A percentile compares a stretch with the other conserved stretches of the same genome.
Evolutionary conservation across 2,329 filamentous ascomycete genomes (phyloP).

Genomic region (Knufia fluminis): DNA sequence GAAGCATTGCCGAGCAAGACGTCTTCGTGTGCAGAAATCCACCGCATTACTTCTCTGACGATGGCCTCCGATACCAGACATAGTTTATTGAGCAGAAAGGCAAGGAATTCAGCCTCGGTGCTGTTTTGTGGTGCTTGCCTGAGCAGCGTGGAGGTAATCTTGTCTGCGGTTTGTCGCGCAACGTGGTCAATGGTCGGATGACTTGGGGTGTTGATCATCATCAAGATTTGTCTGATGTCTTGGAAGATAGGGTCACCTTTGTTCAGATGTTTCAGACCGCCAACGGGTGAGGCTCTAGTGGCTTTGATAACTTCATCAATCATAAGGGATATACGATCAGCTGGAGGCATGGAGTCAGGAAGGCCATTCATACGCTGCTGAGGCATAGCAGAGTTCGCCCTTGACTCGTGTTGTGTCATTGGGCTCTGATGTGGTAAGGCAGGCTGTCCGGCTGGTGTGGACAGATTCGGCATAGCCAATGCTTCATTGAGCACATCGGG

Average conservation of each 20-base stretch:
- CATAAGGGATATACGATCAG: slow-evolving; percentile 46
- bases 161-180: slow-evolving; percentile 46
- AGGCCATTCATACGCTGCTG: slow-evolving; percentile 50
- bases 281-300: slow-evolving; percentile 48
- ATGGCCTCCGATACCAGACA: slow-evolving; percentile 44
- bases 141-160: slow-evolving; percentile 49
- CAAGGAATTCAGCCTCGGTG: slow-evolving; percentile 55
- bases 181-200: slow-evolving; percentile 46
- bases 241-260: slow-evolving; percentile 47
- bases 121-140: slow-evolving; percentile 42
- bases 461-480: slow-evolving; percentile 52
- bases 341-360: slow-evolving; percentile 44
- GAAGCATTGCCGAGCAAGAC: slow-evolving; percentile 54
- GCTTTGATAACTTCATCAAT: slow-evolving; percentile 49
- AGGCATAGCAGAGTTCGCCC: slow-evolving; percentile 30
- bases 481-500: slow-evolving; percentile 55
- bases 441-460: slow-evolving; percentile 53
- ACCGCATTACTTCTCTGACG: slow-evolving; percentile 38
- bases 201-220: slow-evolving; percentile 40
- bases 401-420: slow-evolving; percentile 41
- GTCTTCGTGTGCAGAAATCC: slow-evolving; percentile 44
- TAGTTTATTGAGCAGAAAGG: slow-evolving; percentile 52
- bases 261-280: slow-evolving; percentile 49
- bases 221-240: slow-evolving; percentile 49
- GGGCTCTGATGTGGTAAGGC: slow-evolving; percentile 50